Evolutionary conservation across 257 asterid genomes (phyloP), one percentile per base, ranked within the genome.

Genomic region (Lycium barbarum): DNA sequence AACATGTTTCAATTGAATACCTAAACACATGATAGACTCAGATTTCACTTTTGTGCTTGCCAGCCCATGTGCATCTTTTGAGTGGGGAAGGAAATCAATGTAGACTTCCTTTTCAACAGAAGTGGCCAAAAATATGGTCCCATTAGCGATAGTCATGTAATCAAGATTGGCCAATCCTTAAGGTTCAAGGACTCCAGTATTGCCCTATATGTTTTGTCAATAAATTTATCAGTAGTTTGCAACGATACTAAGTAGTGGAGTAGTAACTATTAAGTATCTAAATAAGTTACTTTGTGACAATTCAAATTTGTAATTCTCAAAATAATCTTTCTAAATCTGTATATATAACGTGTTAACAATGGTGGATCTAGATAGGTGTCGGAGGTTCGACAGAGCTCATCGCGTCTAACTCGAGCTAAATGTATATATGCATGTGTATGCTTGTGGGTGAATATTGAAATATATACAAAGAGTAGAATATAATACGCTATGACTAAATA

Each of bases 1-100:
- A 5, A 0, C 45, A 0, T 40, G 45, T 40, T 40, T 6, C 6
- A 40, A 40, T 40, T 40, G 45, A 40, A 40, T 5, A 40, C 6
- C 7, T 40, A 6, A 40, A 40, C 45, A 40, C 45, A 40, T 40
- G 45, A 40, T 40, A 40, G 3, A 3, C 5, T 51, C 9, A 51
- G 26, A 74, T 63, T 51, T 51, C 7, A 51, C 47, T 76, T 63
- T 14, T 51, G 47, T 76, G 63, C 82, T 26, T 51, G 82, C 82
- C 66, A 59, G 66, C 66, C 66, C 3, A 59, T 40, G 11, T 26
- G 18, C 66, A 59, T n/a, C 33, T 59, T 18, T 2, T 59, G 66
- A 59, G 66, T 59, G 14, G 12, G 66, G 66, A 59, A 18, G 65
- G 65, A 59, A 59, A 59, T 59, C 66, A 59, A 18, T 18, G 66